Percentiles rank a stretch among this genome's conserved stretches.
These are phyloP conservation scores for Thermoascus crustaceus DNA, from an alignment of 2,329 filamentous ascomycete genomes.

Conservation along the genomic window DNA sequence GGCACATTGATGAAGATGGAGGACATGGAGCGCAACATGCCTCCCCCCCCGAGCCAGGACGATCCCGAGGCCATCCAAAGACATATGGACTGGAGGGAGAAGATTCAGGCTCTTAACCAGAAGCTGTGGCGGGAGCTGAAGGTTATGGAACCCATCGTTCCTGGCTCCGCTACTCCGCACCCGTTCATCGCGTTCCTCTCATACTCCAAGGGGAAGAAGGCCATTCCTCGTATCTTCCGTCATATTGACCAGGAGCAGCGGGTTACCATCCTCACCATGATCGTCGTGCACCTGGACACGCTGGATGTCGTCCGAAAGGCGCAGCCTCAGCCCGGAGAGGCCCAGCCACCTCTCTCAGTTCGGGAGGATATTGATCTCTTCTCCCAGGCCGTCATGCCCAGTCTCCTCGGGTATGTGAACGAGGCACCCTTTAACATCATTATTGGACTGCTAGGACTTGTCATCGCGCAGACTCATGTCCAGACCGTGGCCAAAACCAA, in stretches of 20 bases:
- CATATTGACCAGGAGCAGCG: constrained; percentile 88
- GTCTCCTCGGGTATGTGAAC: constrained; percentile 80
- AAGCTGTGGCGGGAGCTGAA: constrained; percentile 81
- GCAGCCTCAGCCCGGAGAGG: constrained; percentile 63
- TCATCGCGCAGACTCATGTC: constrained; percentile 73
- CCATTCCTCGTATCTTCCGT: constrained; percentile 87
- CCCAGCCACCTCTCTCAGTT: constrained; percentile 63
- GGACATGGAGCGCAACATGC: constrained; percentile 78
- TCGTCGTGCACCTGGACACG: constrained; percentile 84
- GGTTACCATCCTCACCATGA: constrained; percentile 87
- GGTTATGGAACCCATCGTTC: constrained; percentile 83
- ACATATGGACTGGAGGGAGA: constrained; percentile 72
- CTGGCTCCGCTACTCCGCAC: constrained; percentile 61
- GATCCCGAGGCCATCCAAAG: constrained; percentile 62
- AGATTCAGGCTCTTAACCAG: constrained; percentile 61
- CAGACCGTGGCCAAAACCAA: constrained; percentile 77
- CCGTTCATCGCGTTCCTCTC: constrained; percentile 95
- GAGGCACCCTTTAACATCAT: constrained; percentile 88
- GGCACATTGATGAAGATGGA: constrained; percentile 85
- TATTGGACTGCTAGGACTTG: constrained; percentile 76
- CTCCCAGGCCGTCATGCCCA: constrained; percentile 77
- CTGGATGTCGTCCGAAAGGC: constrained; percentile 82
- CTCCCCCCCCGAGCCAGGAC: constrained; percentile 55
- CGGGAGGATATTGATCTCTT: constrained; percentile 93
- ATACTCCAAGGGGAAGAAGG: constrained; percentile 92